Conservation (phyloP, 2,329 filamentous ascomycete genomes). For the Cordyceps fumosorosea region DNA sequence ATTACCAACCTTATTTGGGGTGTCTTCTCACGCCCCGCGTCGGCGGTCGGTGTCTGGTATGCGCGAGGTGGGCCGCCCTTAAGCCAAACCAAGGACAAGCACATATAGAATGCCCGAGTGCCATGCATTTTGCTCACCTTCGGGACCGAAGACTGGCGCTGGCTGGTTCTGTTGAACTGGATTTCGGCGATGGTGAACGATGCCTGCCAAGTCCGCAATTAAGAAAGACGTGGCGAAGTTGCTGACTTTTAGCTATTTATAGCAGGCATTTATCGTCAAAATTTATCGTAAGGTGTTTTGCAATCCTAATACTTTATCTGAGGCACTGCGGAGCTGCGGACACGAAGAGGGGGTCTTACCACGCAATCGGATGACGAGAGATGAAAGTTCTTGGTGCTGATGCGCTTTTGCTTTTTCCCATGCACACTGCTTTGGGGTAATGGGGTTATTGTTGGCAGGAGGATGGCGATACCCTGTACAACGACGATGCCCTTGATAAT, state of each 20-base stretch:
- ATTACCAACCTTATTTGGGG: constrained; percentile 2
- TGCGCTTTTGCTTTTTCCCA: too few relatives aligned
- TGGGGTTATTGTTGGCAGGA: too few relatives aligned
- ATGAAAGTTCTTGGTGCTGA: too few relatives aligned
- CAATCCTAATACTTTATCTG: too few relatives aligned
- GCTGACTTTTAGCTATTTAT: background rate
- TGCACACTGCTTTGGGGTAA: too few relatives aligned
- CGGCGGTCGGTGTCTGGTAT: background rate
- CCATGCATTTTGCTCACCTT: background rate
- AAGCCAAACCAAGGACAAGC: background rate
- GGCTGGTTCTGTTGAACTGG: background rate
- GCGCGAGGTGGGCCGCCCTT: background rate
- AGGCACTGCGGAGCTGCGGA: too few relatives aligned
- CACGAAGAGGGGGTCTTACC: too few relatives aligned
- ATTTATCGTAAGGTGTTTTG: too few relatives aligned
- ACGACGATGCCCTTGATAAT: too few relatives aligned
- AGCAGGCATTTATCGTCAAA: too few relatives aligned
- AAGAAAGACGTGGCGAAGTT: background rate
- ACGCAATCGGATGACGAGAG: too few relatives aligned
- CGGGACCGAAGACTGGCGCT: background rate
- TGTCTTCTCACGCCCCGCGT: background rate
- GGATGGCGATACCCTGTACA: too few relatives aligned
- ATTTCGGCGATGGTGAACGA: background rate
- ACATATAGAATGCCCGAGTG: background rate
- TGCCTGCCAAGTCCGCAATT: background rate